Evolutionary conservation across 176 grass and related monocot genomes (phyloP).

Genomic region (Bonia amplexicaulis): DNA sequence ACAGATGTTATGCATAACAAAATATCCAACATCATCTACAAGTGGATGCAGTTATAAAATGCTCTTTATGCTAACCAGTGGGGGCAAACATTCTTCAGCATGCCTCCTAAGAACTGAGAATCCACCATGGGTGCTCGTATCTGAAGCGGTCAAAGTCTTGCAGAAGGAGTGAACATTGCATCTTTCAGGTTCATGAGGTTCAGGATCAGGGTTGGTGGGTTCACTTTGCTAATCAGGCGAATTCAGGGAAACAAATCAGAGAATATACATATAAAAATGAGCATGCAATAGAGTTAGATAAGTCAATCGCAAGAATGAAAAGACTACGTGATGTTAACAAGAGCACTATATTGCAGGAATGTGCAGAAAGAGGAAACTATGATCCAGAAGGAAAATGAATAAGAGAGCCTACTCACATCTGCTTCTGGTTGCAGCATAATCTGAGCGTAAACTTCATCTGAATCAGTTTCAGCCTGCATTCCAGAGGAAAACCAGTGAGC

Average conservation of each 20-base stretch:
- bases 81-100: conserved; percentile 72
- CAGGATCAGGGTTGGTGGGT: conserved; percentile 32
- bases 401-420: conserved; percentile 43
- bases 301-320: background rate
- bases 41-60: background rate
- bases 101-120: conserved; percentile 79
- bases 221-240: conserved; percentile 31
- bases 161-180: conserved; percentile 64
- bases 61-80: conserved; percentile 42
- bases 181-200: conserved; percentile 36
- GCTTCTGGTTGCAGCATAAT: conserved; percentile 76
- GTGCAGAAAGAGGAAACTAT: background rate
- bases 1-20: background rate
- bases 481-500: conserved; percentile 12
- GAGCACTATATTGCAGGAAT: background rate
- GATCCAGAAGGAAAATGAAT: conserved; percentile 10
- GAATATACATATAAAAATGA: background rate
- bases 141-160: conserved; percentile 82
- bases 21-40: background rate
- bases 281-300: background rate
- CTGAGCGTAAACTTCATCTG: conserved; percentile 88
- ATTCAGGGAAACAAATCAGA: conserved; percentile 25
- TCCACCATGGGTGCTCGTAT: conserved; percentile 83
- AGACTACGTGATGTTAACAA: background rate
- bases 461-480: conserved; percentile 81